These are phyloP conservation scores for Ilyonectria sp. DNA, from an alignment of 2,329 filamentous ascomycete genomes.

Conservation along the genomic window DNA sequence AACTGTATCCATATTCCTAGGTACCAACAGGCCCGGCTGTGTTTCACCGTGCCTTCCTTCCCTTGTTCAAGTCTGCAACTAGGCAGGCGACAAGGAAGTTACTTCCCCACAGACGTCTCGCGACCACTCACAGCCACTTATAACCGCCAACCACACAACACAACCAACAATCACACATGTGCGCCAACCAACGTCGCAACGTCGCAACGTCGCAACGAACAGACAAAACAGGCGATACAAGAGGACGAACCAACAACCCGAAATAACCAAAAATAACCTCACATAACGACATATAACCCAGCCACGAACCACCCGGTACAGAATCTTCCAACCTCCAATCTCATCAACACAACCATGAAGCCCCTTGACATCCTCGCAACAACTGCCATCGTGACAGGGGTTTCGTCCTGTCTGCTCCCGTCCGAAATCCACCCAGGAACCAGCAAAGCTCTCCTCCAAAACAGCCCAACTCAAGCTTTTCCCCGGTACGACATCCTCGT, in stretches of 20 bases:
- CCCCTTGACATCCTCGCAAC: slow-evolving; percentile 38
- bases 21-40: not conserved
- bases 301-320: not conserved
- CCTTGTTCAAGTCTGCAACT: not conserved
- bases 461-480: slow-evolving; percentile 13
- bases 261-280: too few species aligned
- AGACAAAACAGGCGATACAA: too few species aligned
- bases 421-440: slow-evolving; percentile 51
- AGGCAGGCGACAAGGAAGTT: not conserved
- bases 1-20: not conserved
- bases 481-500: slow-evolving; percentile 53
- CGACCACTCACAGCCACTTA: not conserved
- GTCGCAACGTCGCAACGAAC: too few species aligned
- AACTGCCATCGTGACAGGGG: slow-evolving; percentile 33
- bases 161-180: too few species aligned
- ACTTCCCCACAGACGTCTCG: not conserved
- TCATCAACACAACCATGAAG: slow-evolving; percentile 48
- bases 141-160: too few species aligned
- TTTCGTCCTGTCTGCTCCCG: slow-evolving; percentile 55
- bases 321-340: not conserved
- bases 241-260: too few species aligned
- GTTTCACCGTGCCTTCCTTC: not conserved
- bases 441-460: slow-evolving; percentile 5
- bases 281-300: too few species aligned
- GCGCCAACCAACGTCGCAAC: too few species aligned